phyloP scores from a whole-genome alignment of 2,329 filamentous ascomycete species.

The Fusarium mangiferae region DNA sequence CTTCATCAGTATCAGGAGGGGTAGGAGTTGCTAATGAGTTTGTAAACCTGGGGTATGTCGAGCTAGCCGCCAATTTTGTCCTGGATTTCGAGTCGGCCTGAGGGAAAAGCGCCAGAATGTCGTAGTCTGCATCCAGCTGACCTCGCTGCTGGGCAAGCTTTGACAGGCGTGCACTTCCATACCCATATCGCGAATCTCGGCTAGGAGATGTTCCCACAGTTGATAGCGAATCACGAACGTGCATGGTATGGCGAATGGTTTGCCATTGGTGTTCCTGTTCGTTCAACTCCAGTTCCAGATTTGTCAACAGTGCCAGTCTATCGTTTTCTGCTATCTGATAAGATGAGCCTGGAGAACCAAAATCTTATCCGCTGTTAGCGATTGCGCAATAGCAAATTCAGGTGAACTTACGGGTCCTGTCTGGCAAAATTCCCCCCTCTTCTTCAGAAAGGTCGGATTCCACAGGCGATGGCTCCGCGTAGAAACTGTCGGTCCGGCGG shows the following conservation, averaged over 20 bases:
- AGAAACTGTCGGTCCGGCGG: constrained; percentile 55
- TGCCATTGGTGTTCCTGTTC: constrained; percentile 70
- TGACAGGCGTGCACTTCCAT: constrained; percentile 26
- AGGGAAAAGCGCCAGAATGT: constrained; percentile 27
- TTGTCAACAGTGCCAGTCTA: constrained; percentile 63
- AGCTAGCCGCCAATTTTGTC: constrained; percentile 18
- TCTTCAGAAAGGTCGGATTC: constrained; percentile 55
- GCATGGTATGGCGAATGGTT: constrained; percentile 62
- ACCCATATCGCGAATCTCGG: constrained; percentile 35
- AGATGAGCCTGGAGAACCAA: constrained; percentile 9
- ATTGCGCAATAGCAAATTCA: neutral
- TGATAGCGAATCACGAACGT: constrained; percentile 61
- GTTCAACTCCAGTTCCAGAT: constrained; percentile 71
- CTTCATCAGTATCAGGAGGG: constrained; percentile 63
- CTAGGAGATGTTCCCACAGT: constrained; percentile 51
- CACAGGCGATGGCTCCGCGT: constrained; percentile 62
- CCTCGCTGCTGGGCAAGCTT: constrained; percentile 29
- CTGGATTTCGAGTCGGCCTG: constrained; percentile 26
- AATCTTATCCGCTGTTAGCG: constrained; percentile 17
- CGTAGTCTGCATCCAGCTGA: constrained; percentile 25
- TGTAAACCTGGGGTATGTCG: constrained; percentile 29
- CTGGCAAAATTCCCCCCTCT: constrained; percentile 52
- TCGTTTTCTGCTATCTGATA: constrained; percentile 48
- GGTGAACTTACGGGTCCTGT: constrained; percentile 12
- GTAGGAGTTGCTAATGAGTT: constrained; percentile 50